These are phyloP conservation scores for Schizopora paradoxa DNA, from an alignment of 1,284 basidiomycete species.

Conservation along the genomic window DNA sequence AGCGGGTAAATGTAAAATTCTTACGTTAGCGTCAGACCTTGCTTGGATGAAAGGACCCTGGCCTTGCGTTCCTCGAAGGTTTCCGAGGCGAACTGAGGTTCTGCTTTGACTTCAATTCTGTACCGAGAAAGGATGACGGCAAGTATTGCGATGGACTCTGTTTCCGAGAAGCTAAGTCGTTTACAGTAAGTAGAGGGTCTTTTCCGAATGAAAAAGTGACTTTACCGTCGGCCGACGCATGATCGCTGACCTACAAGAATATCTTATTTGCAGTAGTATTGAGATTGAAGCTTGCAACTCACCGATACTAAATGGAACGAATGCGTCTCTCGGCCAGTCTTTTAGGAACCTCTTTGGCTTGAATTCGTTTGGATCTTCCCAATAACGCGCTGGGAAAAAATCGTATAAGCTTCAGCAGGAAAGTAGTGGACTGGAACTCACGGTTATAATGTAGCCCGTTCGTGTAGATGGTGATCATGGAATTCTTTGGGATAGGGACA, in stretches of 20 bases:
- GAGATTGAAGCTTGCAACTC: conserved; percentile 18
- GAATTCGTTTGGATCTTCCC: conserved; percentile 46
- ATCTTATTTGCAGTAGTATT: too few relatives aligned
- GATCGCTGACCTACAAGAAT: conserved; percentile 16
- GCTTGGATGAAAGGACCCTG: conserved; percentile 22
- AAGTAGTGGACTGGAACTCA: conserved; percentile 21
- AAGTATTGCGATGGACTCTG: conserved; percentile 13
- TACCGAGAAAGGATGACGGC: conserved; percentile 14
- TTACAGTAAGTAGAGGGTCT: too few relatives aligned
- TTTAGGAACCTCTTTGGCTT: conserved; percentile 47
- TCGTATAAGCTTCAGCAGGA: neutral
- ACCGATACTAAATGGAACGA: conserved; percentile 50
- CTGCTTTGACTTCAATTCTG: conserved; percentile 24
- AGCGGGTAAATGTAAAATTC: conserved; percentile 14
- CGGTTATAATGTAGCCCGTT: conserved; percentile 42
- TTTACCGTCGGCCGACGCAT: conserved; percentile 16
- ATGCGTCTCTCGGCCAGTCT: conserved; percentile 45
- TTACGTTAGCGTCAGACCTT: conserved; percentile 25
- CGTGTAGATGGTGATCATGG: conserved; percentile 35
- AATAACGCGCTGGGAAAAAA: conserved; percentile 46
- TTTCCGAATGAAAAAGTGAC: neutral
- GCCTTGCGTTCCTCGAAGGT: conserved; percentile 27
- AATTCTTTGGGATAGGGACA: conserved; percentile 42
- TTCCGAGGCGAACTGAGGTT: conserved; percentile 28
- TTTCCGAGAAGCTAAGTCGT: conserved; percentile 15